Percentiles rank a stretch among this genome's conserved stretches.
phyloP scores from a whole-genome alignment of 352 stramenopile species.

The Thalassiosira allenii region DNA sequence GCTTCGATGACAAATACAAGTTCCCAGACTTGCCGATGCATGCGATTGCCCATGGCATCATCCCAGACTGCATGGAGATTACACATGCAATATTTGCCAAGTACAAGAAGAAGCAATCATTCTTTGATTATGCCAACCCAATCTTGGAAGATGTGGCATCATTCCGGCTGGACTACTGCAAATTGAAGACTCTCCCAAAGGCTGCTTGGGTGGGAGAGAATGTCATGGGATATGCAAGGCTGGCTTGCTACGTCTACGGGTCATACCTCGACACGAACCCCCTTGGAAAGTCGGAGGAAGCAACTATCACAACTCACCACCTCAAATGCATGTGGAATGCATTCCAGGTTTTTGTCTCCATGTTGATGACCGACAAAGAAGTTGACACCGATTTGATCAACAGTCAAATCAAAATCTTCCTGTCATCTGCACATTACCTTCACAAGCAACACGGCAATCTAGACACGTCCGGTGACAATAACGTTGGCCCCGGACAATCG shows the following conservation, averaged over 20 bases:
- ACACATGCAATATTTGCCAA: neutral
- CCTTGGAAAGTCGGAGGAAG: neutral
- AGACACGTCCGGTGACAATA: no score
- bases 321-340: slow-evolving; percentile 15
- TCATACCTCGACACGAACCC: neutral
- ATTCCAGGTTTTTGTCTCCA: slow-evolving; percentile 16
- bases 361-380: slow-evolving; percentile 19
- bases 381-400: neutral
- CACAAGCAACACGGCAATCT: no score
- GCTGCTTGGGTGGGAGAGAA: neutral
- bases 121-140: neutral
- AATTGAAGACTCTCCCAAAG: neutral
- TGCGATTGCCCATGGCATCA: neutral
- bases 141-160: neutral
- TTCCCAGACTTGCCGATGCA: neutral
- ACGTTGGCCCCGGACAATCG: no score
- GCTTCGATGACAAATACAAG: neutral
- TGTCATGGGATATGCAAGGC: neutral
- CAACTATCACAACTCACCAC: neutral
- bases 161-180: neutral
- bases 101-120: neutral
- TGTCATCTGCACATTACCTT: slow-evolving; percentile 4
- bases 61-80: neutral
- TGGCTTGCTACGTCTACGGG: neutral
- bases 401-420: slow-evolving; percentile 29